These are phyloP conservation scores for Bimuria novae-zelandiae DNA, from an alignment of 2,329 filamentous ascomycete genomes.

Conservation along the genomic window DNA sequence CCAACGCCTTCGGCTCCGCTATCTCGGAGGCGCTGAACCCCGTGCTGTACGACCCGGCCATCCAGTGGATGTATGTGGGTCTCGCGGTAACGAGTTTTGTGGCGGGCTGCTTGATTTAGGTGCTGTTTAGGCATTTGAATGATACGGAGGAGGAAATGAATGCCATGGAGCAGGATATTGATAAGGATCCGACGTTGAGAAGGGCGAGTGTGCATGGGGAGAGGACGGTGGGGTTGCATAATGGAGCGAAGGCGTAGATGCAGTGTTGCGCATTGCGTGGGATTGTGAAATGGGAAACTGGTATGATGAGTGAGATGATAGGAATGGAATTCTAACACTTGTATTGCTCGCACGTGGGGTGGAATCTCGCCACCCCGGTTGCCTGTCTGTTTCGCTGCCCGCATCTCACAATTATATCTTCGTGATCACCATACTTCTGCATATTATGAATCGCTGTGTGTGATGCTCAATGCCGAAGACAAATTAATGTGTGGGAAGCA, in stretches of 20 bases:
- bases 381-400: no score
- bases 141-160: constrained; percentile 45
- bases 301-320: no score
- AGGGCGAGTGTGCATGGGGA: constrained; percentile 27
- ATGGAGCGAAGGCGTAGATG: constrained; percentile 15
- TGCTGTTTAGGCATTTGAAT: constrained; percentile 46
- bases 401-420: no score
- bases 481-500: no score
- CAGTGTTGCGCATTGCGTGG: neutral
- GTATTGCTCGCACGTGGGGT: no score
- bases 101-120: constrained; percentile 42
- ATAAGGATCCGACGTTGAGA: constrained; percentile 37
- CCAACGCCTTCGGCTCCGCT: constrained; percentile 63
- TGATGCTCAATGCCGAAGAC: no score
- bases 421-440: no score
- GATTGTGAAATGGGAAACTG: no score
- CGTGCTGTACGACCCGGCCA: constrained; percentile 65
- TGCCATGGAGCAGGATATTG: constrained; percentile 39
- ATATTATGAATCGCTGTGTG: no score
- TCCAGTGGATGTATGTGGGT: constrained; percentile 64
- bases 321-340: no score
- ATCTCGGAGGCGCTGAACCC: constrained; percentile 68
- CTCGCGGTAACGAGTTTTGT: constrained; percentile 37
- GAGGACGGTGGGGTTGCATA: constrained; percentile 27
- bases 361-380: no score